Percentiles rank a stretch among this genome's conserved stretches.
Conservation (phyloP, 164 flowering plant genomes). For the Saururus chinensis region DNA sequence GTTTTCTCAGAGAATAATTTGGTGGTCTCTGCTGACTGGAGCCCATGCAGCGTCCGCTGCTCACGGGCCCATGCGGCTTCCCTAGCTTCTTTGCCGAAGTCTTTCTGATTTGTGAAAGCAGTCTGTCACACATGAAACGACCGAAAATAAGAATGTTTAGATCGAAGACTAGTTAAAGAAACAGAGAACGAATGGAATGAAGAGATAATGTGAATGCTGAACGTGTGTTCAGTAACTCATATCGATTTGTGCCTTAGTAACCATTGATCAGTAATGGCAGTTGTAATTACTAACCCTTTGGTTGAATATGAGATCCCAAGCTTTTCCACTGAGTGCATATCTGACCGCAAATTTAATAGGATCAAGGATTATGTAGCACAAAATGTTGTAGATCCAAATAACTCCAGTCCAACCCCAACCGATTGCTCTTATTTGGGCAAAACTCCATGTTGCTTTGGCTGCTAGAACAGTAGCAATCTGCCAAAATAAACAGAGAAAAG, state of each 20-base stretch:
- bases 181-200: too few species aligned
- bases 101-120: conserved; percentile 52
- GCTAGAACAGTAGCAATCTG: conserved; percentile 53
- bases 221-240: too few species aligned
- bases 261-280: too few species aligned
- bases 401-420: conserved; percentile 60
- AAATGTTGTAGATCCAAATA: conserved; percentile 46
- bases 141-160: background rate
- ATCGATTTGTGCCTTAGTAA: too few species aligned
- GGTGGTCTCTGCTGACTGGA: conserved; percentile 26
- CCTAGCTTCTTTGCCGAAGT: conserved; percentile 65
- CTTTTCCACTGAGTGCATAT: conserved; percentile 49
- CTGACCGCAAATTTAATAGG: conserved; percentile 44
- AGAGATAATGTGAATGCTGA: too few species aligned
- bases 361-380: conserved; percentile 45
- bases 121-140: conserved; percentile 25
- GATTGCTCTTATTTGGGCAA: conserved; percentile 35
- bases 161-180: too few species aligned
- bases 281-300: conserved; percentile 30
- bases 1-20: conserved; percentile 23
- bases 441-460: conserved; percentile 21
- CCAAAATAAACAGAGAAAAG: background rate
- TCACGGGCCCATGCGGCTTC: conserved; percentile 68
- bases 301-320: conserved; percentile 37
- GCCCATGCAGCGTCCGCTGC: conserved; percentile 59